Percentiles rank a stretch among this genome's conserved stretches.
Conservation (phyloP, 2,329 filamentous ascomycete species). For the Fusarium sterilihyphosum region DNA sequence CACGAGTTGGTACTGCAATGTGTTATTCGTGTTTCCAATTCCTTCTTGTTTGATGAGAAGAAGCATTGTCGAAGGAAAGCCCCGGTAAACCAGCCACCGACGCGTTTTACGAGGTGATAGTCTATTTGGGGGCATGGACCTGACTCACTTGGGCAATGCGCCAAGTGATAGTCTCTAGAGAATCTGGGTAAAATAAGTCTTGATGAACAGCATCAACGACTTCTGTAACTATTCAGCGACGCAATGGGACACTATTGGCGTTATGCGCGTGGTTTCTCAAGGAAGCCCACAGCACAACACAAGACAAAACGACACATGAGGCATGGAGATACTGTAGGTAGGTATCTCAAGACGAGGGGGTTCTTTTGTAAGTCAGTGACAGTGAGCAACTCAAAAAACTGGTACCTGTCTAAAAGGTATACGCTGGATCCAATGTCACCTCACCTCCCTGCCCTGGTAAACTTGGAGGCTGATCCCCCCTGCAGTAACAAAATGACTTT, state of each 20-base stretch:
- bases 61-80: conserved; percentile 7
- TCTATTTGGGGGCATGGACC: background rate
- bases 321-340: background rate
- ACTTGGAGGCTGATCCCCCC: conserved; percentile 24
- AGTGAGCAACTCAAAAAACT: background rate
- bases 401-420: background rate
- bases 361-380: conserved; percentile 2
- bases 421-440: conserved; percentile 7
- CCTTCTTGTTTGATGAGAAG: background rate
- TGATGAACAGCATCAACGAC: background rate
- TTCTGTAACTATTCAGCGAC: background rate
- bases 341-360: background rate
- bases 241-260: background rate
- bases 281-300: background rate
- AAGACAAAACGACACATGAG: background rate
- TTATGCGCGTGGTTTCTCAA: background rate
- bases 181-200: background rate
- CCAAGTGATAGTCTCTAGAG: background rate
- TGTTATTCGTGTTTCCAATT: conserved; percentile 14
- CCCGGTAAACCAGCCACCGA: conserved; percentile 21
- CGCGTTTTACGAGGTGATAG: conserved; percentile 17
- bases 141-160: conserved; percentile 5
- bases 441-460: conserved; percentile 3
- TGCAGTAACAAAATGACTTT: conserved; percentile 13
- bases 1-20: conserved; percentile 25